Evolutionary conservation across 2,329 filamentous ascomycete species (phyloP), one percentile per base, ranked within the genome.

Genomic region (Magnaporthiopsis incrustans): DNA sequence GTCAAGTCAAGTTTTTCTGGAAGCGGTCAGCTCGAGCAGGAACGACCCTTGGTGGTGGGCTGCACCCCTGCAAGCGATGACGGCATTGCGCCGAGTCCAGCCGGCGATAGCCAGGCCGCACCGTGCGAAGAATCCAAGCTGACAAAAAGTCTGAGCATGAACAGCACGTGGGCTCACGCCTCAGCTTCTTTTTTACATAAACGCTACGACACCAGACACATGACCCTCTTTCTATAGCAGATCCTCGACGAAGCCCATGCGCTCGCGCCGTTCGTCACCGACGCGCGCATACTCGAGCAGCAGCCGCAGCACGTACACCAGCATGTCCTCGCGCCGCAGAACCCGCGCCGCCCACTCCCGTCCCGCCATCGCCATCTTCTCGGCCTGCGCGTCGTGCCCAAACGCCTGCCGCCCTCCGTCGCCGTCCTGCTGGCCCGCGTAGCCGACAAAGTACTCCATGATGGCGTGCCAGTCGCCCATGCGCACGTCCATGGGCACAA

Each of bases 401-500:
- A 35, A 18, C 3, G 22, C n/a, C n/a, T 22, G 38, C 59, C 44
- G 38, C 30, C 56, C 56, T 15, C 56, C 26, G 12, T 8, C 26
- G 1, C 72, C 75, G 1, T 69, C 70, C 6, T 73, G 12, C 30
- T 70, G 72, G 25, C 76, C 79, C 0, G 74, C 71, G 68, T 87
- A 86, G 1, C 88, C 88, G 5, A 90, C 71, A 70, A 93, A 92
- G 71, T 91, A 93, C 65, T 89, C 85, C 80, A 92, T 81, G 64
- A 91, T 86, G 58, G 84, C 86, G 66, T 87, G 92, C 69, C 89
- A 82, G 68, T 93, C 91, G 50, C 83, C 77, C 70, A 88, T 92
- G 1, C 86, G 83, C 70, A 85, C 89, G 71, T 92, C 89, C 82
- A 94, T 87, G 22, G 91, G 91, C 2, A 92, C 87, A 69, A 91